Conservation (phyloP, 768 basidiomycete species). For the Boletus rubropictus region DNA sequence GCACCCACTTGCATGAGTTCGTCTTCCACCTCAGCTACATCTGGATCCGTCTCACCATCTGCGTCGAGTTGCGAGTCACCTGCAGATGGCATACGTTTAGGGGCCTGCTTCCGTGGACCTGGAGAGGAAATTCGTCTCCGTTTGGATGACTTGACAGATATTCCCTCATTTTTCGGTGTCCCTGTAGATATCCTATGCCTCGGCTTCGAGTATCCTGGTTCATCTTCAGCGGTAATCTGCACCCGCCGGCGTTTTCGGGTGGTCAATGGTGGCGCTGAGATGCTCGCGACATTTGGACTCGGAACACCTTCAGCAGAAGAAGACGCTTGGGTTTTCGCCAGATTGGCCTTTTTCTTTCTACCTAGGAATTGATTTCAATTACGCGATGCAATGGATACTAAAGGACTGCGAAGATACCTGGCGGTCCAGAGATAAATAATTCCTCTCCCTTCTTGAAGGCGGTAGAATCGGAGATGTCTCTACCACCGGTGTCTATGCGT, state of each 20-base stretch:
- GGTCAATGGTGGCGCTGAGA: slow-evolving; percentile 17
- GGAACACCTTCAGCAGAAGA: slow-evolving; percentile 8
- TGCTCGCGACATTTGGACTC: slow-evolving; percentile 5
- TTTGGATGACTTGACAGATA: slow-evolving; percentile 7
- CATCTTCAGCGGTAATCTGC: slow-evolving; percentile 5
- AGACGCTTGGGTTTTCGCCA: slow-evolving; percentile 3
- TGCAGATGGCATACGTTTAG: slow-evolving; percentile 18
- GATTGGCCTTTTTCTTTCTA: slow-evolving; percentile 17
- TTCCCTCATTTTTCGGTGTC: slow-evolving; percentile 3
- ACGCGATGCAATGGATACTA: neutral
- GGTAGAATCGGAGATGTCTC: slow-evolving; percentile 45
- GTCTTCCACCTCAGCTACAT: slow-evolving; percentile 35
- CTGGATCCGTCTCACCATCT: slow-evolving; percentile 31
- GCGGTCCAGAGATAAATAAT: slow-evolving; percentile 52
- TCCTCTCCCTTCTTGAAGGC: slow-evolving; percentile 52
- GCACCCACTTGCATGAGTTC: slow-evolving; percentile 24
- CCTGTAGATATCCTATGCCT: slow-evolving; percentile 11
- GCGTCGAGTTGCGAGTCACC: slow-evolving; percentile 30
- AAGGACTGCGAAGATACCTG: slow-evolving; percentile 36
- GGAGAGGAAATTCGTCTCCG: slow-evolving; percentile 29
- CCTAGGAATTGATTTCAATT: slow-evolving; percentile 12
- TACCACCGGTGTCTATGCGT: slow-evolving; percentile 29
- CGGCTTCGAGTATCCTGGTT: slow-evolving; percentile 3
- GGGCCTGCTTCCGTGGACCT: slow-evolving; percentile 17
- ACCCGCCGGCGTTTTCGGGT: slow-evolving; percentile 26